phyloP scores from a whole-genome alignment of 345 rosid species.

The Populus simonii region DNA sequence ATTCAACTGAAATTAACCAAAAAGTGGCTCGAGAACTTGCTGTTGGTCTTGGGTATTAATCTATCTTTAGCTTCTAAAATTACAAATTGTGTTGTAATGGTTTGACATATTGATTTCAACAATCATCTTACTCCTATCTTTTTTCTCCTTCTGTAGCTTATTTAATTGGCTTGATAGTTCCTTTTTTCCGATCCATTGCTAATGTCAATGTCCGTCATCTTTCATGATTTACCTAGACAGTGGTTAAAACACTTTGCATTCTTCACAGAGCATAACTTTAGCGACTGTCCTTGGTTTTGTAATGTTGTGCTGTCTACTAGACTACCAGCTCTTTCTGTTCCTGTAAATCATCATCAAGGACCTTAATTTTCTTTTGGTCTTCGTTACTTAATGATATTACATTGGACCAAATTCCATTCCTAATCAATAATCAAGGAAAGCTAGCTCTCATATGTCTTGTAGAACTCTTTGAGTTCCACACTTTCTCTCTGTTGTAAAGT shows the following conservation, averaged over 20 bases:
- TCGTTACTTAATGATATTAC: background rate
- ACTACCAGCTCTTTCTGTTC: background rate
- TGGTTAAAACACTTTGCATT: background rate
- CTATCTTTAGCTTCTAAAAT: background rate
- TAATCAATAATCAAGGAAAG: background rate
- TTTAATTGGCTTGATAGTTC: background rate
- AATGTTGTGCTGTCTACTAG: background rate
- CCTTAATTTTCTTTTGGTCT: background rate
- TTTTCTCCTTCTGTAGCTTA: background rate
- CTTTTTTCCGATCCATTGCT: background rate
- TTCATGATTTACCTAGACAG: background rate
- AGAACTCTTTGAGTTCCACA: background rate
- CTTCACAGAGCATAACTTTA: background rate
- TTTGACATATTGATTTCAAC: background rate
- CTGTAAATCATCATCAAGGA: background rate
- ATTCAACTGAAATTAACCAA: conserved; percentile 69
- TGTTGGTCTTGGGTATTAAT: conserved; percentile 70
- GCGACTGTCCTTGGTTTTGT: background rate
- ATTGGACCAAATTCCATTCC: background rate
- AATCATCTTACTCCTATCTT: too few species aligned
- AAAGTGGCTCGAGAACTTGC: conserved; percentile 78
- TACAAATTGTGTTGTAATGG: background rate
- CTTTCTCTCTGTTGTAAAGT: conserved; percentile 3
- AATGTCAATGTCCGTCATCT: background rate
- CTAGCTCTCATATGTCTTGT: background rate